Evolutionary conservation across 441 rosid genomes (phyloP).

Genomic region (Isatis lusitanica): DNA sequence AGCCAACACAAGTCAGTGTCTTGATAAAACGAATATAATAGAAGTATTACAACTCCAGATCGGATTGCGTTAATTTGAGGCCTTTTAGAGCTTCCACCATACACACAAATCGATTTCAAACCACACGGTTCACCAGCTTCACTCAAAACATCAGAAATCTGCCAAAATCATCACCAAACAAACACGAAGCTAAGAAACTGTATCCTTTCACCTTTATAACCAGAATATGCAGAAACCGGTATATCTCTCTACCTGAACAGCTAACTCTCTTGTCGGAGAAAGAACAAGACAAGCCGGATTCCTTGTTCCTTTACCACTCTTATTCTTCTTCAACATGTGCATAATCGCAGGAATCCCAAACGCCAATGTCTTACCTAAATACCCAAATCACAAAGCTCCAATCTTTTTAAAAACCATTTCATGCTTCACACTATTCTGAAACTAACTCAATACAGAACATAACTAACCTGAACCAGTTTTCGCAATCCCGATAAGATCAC

Average conservation of each 20-base stretch:
- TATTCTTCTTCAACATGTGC: conserved; percentile 74
- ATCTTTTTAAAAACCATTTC: background rate
- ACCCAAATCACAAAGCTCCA: background rate
- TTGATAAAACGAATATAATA: background rate
- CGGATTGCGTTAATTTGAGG: conserved; percentile 74
- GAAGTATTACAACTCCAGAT: conserved; percentile 74
- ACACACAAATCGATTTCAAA: conserved; percentile 76
- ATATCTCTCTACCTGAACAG: conserved; percentile 80
- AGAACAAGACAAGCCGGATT: conserved; percentile 85
- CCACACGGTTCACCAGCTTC: conserved; percentile 83
- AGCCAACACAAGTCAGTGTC: background rate
- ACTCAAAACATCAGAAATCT: conserved; percentile 75
- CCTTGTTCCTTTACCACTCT: conserved; percentile 49
- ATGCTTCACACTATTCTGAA: background rate
- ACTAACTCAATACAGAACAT: background rate
- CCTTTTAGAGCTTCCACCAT: conserved; percentile 86
- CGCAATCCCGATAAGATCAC: conserved; percentile 90
- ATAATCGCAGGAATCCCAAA: conserved; percentile 85
- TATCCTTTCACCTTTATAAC: background rate
- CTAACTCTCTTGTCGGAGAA: conserved; percentile 91
- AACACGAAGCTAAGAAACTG: background rate
- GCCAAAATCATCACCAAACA: conserved; percentile 25
- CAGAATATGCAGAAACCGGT: background rate
- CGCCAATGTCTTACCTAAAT: conserved; percentile 80
- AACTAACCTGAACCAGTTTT: conserved; percentile 86